Base-by-base conservation (phyloP, 2,329 filamentous ascomycete genomes). In the Epichloe gansuensis region DNA sequence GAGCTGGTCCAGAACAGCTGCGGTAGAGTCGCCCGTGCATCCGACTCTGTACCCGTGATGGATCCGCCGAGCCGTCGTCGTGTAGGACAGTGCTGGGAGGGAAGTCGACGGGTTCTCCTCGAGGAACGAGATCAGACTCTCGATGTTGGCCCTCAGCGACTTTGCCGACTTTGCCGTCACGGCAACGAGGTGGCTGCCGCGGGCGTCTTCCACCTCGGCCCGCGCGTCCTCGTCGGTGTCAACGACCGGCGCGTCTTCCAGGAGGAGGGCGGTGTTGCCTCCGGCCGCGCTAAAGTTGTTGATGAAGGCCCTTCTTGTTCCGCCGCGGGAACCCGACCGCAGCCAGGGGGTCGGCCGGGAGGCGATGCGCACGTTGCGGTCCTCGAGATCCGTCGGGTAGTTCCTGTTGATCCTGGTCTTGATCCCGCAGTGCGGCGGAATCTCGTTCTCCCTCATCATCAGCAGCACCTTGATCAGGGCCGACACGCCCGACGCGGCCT, bases 211-310 rank as follows among this genome's bases (percentile, higher is more conserved):
- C 27, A 8, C 1, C 7, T 3, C 27, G 27, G 27, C 27, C 27
- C 27, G 27, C 4, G 31, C 9, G 56, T 85, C 81, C 3, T 57
- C 53, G 11, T 56, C 59, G 61, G 59, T 3, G 73, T 5, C 4
- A 3, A 34, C 67, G 5, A 71, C 61, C 49, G 79, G 79, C 0
- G 71, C 77, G 55, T 86, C 82, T 60, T 86, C 80, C 2, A 87
- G 60, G 6, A 87, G 64, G 25, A 87, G 63, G 15, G 81, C 78
- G 1, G 83, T 85, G 65, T 88, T 88, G 36, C 84, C 84, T 57
- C 84, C 84, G 50, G 84, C 81, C 6, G 84, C 84, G 56, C 78
- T 79, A 61, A 85, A 87, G 67, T 85, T 85, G 69, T 87, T 87
- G 55, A 85, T 64, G 53, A 78, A 70, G 66, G 31, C 74, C 68